Evolutionary conservation across 495 filamentous ascomycete genomes (phyloP), one percentile per base, ranked within the genome.

Genomic region (Daldinia grandis): DNA sequence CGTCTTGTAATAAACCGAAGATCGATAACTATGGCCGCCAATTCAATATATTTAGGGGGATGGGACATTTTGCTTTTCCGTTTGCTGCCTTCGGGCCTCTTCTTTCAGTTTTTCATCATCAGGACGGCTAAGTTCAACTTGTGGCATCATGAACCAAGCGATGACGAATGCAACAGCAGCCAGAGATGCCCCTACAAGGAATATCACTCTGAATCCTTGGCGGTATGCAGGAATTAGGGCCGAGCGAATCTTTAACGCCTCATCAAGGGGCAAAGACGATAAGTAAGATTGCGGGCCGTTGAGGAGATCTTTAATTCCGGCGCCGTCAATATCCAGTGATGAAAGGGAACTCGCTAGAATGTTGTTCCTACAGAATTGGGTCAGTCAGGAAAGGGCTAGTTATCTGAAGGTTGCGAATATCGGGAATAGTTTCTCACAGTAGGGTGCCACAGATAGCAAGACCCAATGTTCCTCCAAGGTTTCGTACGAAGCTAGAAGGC

Each of bases 361-460:
- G 54, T 86, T 85, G 68, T 85, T 86, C 30, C 83, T 85, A 12
- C 12, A 21, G 6, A 31, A 3, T 14, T 0, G 58, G 5, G 76
- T 73, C 56, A 56, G 27, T 28, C 6, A 27, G 6, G 17, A 3
- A 0, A 59, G 1, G 3, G 15, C 42, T 8, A 21, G 7, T 35
- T 6, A 30, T 6, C 0, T 30, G 3, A 12, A 3, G 19, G 1
- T 25, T 9, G 7, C 2, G 12, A n/a, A 0, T 24, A 7, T 50
- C 17, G 33, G n/a, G 38, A 30, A 5, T 47, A 35, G 9, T 21
- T 58, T 58, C 54, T 64, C 73, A 85, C 83, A 87, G 78, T 30
- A 87, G 78, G 33, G 85, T 85, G 15, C 84, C 84, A 10, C 82
- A 81, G 49, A 86, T 78, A 28, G 85, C 85, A 9, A 87, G 79